phyloP scores from a whole-genome alignment of 2,329 filamentous ascomycete species.

The Ascochyta rabiei region DNA sequence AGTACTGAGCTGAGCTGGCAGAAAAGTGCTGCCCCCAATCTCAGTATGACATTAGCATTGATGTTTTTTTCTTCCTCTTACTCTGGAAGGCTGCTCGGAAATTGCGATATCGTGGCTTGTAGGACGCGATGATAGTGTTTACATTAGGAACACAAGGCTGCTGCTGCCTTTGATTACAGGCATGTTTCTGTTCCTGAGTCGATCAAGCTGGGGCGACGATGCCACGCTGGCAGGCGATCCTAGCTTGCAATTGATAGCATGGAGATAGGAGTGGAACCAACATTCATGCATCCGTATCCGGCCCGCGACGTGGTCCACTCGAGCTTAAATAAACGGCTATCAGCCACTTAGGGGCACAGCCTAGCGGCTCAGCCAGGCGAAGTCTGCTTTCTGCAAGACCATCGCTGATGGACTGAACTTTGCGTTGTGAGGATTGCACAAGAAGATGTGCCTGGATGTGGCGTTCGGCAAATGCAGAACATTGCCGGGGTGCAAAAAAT shows the following conservation, averaged over 20 bases:
- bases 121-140: background rate
- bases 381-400: background rate
- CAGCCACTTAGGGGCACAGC: conserved; percentile 14
- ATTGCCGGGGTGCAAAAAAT: conserved; percentile 3
- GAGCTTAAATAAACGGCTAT: conserved; percentile 17
- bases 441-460: conserved; percentile 14
- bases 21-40: background rate
- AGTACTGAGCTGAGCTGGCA: background rate
- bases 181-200: background rate
- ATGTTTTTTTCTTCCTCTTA: background rate
- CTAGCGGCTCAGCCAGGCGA: background rate
- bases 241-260: conserved; percentile 11
- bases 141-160: background rate
- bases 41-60: background rate
- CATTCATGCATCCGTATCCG: conserved; percentile 11
- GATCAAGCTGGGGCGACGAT: conserved; percentile 4
- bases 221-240: conserved; percentile 19
- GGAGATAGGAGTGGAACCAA: conserved; percentile 12
- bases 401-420: background rate
- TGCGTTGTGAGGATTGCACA: conserved; percentile 8
- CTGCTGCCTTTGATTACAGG: background rate
- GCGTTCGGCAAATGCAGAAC: conserved; percentile 12
- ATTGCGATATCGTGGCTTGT: conserved; percentile 12
- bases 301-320: conserved; percentile 7
- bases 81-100: conserved; percentile 1